phyloP scores from a whole-genome alignment of 805 yeast genomes.

The Metschnikowia baotianmanensis region DNA sequence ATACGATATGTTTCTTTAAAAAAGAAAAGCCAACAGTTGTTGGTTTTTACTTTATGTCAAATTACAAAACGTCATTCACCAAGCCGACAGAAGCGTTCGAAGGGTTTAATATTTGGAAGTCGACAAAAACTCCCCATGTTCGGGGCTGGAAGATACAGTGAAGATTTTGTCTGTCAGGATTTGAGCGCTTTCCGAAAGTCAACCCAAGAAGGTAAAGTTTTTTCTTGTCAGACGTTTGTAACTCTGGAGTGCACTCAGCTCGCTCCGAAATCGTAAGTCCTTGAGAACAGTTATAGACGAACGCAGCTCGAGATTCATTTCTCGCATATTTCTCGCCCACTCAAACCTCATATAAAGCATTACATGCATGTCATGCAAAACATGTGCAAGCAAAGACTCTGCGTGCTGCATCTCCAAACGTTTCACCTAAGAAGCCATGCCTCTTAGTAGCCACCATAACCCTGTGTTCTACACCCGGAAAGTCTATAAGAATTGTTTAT shows the following conservation, averaged over 20 bases:
- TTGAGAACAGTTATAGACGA: slow-evolving; percentile 4
- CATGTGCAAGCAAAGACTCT: slow-evolving; percentile 47
- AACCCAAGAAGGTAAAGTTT: slow-evolving; percentile 4
- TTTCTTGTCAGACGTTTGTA: background rate
- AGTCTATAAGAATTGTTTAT: background rate
- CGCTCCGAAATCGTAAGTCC: slow-evolving; percentile 2
- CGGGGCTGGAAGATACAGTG: slow-evolving; percentile 27
- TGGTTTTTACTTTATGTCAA: slow-evolving; percentile 31
- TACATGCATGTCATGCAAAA: slow-evolving; percentile 53
- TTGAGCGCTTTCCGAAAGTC: slow-evolving; percentile 8
- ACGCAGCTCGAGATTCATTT: slow-evolving; percentile 6
- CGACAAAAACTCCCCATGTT: slow-evolving; percentile 27
- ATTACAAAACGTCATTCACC: slow-evolving; percentile 21
- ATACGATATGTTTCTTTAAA: too few relatives aligned
- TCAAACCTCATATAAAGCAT: slow-evolving; percentile 40
- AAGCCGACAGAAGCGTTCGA: slow-evolving; percentile 24
- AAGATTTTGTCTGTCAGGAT: slow-evolving; percentile 16
- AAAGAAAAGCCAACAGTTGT: slow-evolving; percentile 37
- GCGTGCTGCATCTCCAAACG: slow-evolving; percentile 62
- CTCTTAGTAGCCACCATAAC: slow-evolving; percentile 28
- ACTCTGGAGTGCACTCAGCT: background rate
- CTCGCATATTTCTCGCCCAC: slow-evolving; percentile 5
- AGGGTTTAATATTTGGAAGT: slow-evolving; percentile 34
- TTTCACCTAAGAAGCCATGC: slow-evolving; percentile 61
- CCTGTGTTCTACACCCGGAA: background rate